These are phyloP conservation scores for Westerdykella sp. DNA, from an alignment of 2,329 filamentous ascomycete genomes.

Conservation along the genomic window DNA sequence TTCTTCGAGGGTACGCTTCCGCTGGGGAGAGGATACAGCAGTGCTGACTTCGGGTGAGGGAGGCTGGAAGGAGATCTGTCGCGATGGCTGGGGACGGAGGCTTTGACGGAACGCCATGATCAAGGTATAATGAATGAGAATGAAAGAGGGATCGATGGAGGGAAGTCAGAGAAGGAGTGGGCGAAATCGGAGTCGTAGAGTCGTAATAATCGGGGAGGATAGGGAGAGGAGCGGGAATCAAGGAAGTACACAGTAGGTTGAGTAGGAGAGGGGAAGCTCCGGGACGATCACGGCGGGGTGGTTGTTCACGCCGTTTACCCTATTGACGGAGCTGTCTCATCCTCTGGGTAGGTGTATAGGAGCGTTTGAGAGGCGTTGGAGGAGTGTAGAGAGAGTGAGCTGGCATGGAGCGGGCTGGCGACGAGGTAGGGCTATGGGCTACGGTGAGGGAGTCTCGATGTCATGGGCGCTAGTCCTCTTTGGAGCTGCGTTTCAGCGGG, in stretches of 20 bases:
- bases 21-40: slow-evolving; percentile 29
- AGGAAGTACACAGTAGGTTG: not conserved
- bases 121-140: not conserved
- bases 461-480: slow-evolving; percentile 8
- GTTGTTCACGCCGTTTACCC: not conserved
- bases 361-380: not conserved
- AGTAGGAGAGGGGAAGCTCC: not conserved
- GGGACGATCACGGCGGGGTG: too few relatives aligned
- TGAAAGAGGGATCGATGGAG: slow-evolving; percentile 1
- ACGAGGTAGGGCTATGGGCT: not conserved
- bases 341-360: not conserved
- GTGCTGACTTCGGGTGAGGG: slow-evolving; percentile 21
- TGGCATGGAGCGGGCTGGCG: not conserved
- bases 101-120: slow-evolving; percentile 37
- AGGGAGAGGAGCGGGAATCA: slow-evolving; percentile 1
- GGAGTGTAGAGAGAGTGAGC: not conserved
- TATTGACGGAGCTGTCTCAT: not conserved
- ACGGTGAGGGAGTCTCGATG: slow-evolving; percentile 14
- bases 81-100: slow-evolving; percentile 30
- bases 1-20: slow-evolving; percentile 53
- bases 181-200: not conserved
- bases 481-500: too few relatives aligned
- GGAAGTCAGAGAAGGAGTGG: not conserved
- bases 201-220: not conserved
- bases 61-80: slow-evolving; percentile 30